Conservation (phyloP, 2,329 filamentous ascomycete genomes). For the Scolecobasidium constrictum region DNA sequence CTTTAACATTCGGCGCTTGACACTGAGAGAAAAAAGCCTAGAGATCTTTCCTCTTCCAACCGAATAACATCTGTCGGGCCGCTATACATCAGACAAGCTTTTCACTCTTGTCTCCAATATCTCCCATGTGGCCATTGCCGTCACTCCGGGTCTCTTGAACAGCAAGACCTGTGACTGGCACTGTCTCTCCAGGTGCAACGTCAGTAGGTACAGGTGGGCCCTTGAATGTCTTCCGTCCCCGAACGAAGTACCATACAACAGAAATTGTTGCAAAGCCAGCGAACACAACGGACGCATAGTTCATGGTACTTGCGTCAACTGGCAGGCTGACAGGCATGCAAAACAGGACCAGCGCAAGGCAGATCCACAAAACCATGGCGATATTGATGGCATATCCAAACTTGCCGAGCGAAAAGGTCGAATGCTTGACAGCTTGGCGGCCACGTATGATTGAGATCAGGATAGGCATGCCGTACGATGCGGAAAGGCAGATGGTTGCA, state of each 20-base stretch:
- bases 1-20: no score
- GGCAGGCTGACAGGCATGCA: conserved; percentile 53
- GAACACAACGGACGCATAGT: conserved; percentile 31
- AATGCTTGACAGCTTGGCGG: conserved; percentile 54
- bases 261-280: conserved; percentile 27
- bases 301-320: conserved; percentile 29
- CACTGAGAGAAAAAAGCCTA: no score
- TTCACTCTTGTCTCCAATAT: no score
- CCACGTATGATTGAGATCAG: conserved; percentile 57
- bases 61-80: no score
- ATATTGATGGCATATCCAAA: conserved; percentile 61
- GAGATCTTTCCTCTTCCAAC: no score
- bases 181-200: conserved; percentile 5
- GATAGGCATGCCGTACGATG: conserved; percentile 67
- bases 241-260: conserved; percentile 25
- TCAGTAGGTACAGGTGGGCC: conserved; percentile 24
- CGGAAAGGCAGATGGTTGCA: conserved; percentile 66
- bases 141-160: no score
- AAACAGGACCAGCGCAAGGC: conserved; percentile 59
- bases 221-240: conserved; percentile 25
- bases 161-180: no score
- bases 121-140: no score
- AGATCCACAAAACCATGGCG: conserved; percentile 59
- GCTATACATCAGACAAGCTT: no score
- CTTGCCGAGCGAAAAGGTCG: conserved; percentile 56